Conservation (phyloP, 768 basidiomycete species). For the Mycena haematopus region DNA sequence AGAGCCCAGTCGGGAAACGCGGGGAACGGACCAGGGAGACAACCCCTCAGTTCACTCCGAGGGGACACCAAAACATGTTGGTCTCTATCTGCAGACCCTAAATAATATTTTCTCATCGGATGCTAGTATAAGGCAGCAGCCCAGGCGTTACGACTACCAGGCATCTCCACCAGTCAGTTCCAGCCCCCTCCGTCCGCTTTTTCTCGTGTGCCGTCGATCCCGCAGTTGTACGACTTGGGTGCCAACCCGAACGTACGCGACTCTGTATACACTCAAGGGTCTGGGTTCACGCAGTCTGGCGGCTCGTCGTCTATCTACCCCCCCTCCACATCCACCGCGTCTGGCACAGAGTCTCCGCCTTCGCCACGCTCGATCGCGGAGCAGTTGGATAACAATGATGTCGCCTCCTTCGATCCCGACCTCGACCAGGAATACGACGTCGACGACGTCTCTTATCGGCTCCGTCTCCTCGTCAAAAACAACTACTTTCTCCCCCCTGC, state of each 20-base stretch:
- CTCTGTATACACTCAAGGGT: conserved; percentile 54
- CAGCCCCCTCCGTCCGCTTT: conserved; percentile 49
- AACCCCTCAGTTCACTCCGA: conserved; percentile 6
- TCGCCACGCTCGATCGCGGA: conserved; percentile 66
- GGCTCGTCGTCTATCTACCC: conserved; percentile 84
- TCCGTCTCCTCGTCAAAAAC: conserved; percentile 84
- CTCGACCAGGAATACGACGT: conserved; percentile 60
- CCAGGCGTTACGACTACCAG: conserved; percentile 39
- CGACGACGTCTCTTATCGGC: conserved; percentile 86
- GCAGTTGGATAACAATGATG: conserved; percentile 48
- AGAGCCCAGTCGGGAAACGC: conserved; percentile 10
- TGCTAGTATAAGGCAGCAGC: conserved; percentile 43
- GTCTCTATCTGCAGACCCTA: conserved; percentile 34
- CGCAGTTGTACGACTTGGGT: conserved; percentile 38
- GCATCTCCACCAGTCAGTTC: conserved; percentile 37
- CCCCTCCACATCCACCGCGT: conserved; percentile 68
- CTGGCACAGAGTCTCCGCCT: conserved; percentile 67
- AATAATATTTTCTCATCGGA: not conserved
- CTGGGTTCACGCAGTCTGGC: conserved; percentile 62
- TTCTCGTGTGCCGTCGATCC: conserved; percentile 53
- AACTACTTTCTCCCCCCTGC: conserved; percentile 90
- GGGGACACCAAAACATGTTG: conserved; percentile 42
- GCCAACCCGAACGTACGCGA: conserved; percentile 50
- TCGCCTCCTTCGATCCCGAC: conserved; percentile 56
- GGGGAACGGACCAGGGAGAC: not conserved